Conservation (phyloP, 225 moss, liverwort and hornwort genomes). For the Polytrichum commune region DNA sequence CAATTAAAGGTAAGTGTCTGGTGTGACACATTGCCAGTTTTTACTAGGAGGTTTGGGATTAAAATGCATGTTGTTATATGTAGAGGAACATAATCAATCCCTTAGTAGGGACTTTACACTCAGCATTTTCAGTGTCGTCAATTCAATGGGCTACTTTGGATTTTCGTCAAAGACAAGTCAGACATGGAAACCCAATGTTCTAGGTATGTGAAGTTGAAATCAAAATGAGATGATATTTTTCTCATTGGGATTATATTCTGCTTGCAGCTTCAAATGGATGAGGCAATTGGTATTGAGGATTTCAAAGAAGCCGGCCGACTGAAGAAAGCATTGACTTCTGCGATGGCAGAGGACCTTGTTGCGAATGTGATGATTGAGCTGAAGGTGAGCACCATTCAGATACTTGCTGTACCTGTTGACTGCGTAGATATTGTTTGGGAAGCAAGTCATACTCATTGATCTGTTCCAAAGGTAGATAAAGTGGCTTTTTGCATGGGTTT, state of each 20-base stretch:
- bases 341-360: slow-evolving; percentile 63
- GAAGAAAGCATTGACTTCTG: slow-evolving; percentile 60
- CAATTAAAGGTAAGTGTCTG: slow-evolving; percentile 31
- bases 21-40: neutral
- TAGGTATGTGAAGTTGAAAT: too few species aligned
- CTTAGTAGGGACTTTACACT: too few species aligned
- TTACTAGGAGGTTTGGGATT: neutral
- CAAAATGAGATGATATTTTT: too few species aligned
- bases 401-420: neutral
- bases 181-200: neutral
- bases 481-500: too few species aligned
- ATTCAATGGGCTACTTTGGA: neutral
- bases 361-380: slow-evolving; percentile 75
- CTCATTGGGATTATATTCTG: neutral
- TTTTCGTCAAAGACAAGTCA: neutral
- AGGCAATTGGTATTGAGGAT: slow-evolving; percentile 79
- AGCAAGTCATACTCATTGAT: too few species aligned
- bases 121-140: neutral
- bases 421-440: too few species aligned
- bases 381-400: slow-evolving; percentile 36
- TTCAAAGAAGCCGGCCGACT: slow-evolving; percentile 76
- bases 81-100: too few species aligned
- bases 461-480: too few species aligned
- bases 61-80: too few species aligned
- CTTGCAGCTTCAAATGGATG: slow-evolving; percentile 84